phyloP scores from a whole-genome alignment of 352 stramenopile species.

The Pythium periplocum region DNA sequence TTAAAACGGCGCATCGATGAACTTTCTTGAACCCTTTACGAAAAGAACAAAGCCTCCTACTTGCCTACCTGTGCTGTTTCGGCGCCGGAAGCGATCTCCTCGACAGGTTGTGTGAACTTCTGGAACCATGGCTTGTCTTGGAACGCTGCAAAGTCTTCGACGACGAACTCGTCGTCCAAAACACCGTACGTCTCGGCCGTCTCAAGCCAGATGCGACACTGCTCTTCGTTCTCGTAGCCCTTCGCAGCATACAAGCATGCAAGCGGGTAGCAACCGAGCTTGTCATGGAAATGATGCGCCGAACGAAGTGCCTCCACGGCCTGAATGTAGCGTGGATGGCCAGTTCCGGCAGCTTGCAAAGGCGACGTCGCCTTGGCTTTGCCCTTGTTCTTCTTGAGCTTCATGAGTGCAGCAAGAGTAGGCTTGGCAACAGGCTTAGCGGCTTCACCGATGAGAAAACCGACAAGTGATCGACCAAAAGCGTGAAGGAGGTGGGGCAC shows the following conservation, averaged over 20 bases:
- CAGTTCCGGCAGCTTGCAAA: slow-evolving; percentile 11
- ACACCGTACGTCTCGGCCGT: slow-evolving; percentile 76
- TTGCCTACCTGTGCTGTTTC: background rate
- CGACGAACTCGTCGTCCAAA: slow-evolving; percentile 69
- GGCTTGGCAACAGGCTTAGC: slow-evolving; percentile 12
- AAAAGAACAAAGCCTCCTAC: no score
- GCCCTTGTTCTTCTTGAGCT: slow-evolving; percentile 15
- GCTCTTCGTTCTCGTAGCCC: slow-evolving; percentile 56
- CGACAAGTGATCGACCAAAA: slow-evolving; percentile 47
- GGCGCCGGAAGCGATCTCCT: slow-evolving; percentile 14
- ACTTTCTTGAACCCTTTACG: no score
- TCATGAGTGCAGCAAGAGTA: slow-evolving; percentile 21
- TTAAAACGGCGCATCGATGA: no score
- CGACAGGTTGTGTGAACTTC: slow-evolving; percentile 39
- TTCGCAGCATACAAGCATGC: slow-evolving; percentile 56
- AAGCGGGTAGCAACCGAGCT: slow-evolving; percentile 73
- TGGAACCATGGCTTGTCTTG: slow-evolving; percentile 51
- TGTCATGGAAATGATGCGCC: slow-evolving; percentile 80
- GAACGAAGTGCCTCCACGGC: slow-evolving; percentile 58
- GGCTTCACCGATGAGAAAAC: slow-evolving; percentile 26
- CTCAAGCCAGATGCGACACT: slow-evolving; percentile 71
- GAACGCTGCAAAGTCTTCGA: slow-evolving; percentile 49
- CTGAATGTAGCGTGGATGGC: slow-evolving; percentile 29
- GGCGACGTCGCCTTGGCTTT: slow-evolving; percentile 14
- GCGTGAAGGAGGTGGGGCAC: slow-evolving; percentile 65